Evolutionary conservation across 1,284 basidiomycete species (phyloP), one percentile per base, ranked within the genome.

Genomic region (Golubevia pallescens): DNA sequence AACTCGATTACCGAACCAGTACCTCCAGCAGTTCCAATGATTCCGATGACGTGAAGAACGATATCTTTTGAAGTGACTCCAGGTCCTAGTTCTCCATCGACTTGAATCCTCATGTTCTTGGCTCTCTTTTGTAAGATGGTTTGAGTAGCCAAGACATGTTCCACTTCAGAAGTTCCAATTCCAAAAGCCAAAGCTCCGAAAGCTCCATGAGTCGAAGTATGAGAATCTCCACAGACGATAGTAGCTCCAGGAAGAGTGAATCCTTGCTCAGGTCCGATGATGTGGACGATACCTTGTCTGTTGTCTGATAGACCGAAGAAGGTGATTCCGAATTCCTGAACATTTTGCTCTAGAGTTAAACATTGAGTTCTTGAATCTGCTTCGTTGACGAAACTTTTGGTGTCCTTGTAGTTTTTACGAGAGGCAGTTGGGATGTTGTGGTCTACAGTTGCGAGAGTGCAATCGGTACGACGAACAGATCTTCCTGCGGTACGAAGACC

Each of bases 11-110:
- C 81, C 56, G 69, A 67, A 48, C 81, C 81, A 1, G 80, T 84
- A 61, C 80, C 81, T 58, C 80, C 80, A n/a, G 78, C 81, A 21
- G 81, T 84, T 61, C 81, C 81, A 67, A 82, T 82, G 63, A 78
- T 63, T 51, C 80, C 81, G 60, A 84, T 84, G 63, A 82, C 70
- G 68, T 83, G 73, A 48, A 84, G 78, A 62, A 84, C 75, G 56
- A 84, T 78, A 58, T 84, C 81, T 62, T 84, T 84, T 63, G 77
- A 77, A n/a, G 74, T 84, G 52, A 83, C 78, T 34, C 81, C 81
- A 24, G 80, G 72, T 10, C 71, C 69, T 19, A 83, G 67, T 60
- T 80, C 69, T 54, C 81, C 81, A 59, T 82, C 79, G 28, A 84
- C 77, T 64, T 83, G 80, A 58, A 84, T 77, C 54, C 77, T 74